A percentile compares a stretch with the other conserved stretches of the same genome.
These are phyloP conservation scores for Fraxinus americana DNA, from an alignment of 257 asterid species.

Conservation along the genomic window DNA sequence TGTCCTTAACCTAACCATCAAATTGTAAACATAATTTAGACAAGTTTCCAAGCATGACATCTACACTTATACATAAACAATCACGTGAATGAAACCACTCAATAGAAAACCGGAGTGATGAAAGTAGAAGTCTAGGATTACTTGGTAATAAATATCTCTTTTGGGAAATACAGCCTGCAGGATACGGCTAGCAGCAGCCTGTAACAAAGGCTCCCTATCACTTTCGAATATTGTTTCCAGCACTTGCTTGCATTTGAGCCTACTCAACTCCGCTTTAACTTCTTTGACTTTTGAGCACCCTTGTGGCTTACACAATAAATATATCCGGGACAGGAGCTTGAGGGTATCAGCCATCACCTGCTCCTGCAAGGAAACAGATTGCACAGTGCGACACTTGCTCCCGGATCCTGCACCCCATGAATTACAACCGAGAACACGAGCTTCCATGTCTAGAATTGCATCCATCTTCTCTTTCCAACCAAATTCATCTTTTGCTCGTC, in stretches of 20 bases:
- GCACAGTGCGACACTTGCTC: constrained; percentile 64
- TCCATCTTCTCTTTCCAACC: constrained; percentile 99
- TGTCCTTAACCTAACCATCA: constrained; percentile 75
- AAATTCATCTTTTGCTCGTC: constrained; percentile 97
- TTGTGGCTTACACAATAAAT: constrained; percentile 56
- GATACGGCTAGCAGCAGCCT: constrained; percentile 83
- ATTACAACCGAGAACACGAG: constrained; percentile 72
- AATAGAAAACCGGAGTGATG: constrained; percentile 16
- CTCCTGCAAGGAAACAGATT: constrained; percentile 82
- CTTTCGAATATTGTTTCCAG: constrained; percentile 85
- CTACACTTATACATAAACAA: not conserved
- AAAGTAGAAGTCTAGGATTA: constrained; percentile 38
- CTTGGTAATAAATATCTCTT: constrained; percentile 88
- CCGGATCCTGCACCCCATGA: constrained; percentile 67
- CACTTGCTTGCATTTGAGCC: constrained; percentile 69
- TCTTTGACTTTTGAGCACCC: constrained; percentile 70
- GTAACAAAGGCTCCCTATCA: constrained; percentile 88
- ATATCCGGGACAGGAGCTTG: constrained; percentile 78
- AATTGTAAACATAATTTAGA: constrained; percentile 23
- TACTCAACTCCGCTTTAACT: constrained; percentile 52
- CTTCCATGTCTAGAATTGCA: constrained; percentile 93
- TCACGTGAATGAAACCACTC: constrained; percentile 5
- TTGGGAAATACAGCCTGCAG: constrained; percentile 86
- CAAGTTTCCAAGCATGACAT: not conserved
- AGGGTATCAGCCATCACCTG: constrained; percentile 96